Evolutionary conservation across 2,329 filamentous ascomycete species (phyloP).

Genomic region (Clarireedia homoeocarpa): DNA sequence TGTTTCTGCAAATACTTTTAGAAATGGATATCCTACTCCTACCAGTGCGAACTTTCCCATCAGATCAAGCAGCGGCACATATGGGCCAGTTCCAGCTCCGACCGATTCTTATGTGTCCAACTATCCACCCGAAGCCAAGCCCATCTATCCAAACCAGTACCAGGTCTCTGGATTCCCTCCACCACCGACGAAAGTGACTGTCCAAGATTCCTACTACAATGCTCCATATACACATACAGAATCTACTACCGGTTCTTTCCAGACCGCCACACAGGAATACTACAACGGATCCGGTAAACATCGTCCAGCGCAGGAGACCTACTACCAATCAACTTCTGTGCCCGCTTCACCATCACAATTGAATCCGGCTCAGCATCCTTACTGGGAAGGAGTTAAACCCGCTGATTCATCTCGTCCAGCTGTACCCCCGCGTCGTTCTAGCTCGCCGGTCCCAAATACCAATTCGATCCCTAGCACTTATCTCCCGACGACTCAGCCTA

Average conservation of each 20-base stretch:
- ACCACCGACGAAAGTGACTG: background rate
- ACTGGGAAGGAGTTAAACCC: background rate
- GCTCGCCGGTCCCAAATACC: background rate
- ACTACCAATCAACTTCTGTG: slow-evolving; percentile 9
- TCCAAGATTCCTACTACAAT: slow-evolving; percentile 1
- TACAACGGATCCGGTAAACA: background rate
- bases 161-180: background rate
- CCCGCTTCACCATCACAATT: slow-evolving; percentile 6
- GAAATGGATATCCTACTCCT: slow-evolving; percentile 1
- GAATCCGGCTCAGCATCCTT: background rate
- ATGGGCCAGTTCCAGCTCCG: background rate
- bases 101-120: background rate
- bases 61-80: background rate
- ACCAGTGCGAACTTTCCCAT: background rate
- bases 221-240: too few species aligned
- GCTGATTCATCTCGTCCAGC: background rate
- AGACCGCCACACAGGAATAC: background rate
- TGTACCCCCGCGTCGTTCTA: slow-evolving; percentile 2
- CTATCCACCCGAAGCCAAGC: background rate
- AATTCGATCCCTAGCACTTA: slow-evolving; percentile 8
- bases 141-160: background rate
- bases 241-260: background rate
- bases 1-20: too few species aligned
- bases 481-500: background rate
- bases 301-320: slow-evolving; percentile 14